Evolutionary conservation across 805 yeast species (phyloP), one percentile per base, ranked within the genome.

Genomic region (Wickerhamomyces rabaulensis): DNA sequence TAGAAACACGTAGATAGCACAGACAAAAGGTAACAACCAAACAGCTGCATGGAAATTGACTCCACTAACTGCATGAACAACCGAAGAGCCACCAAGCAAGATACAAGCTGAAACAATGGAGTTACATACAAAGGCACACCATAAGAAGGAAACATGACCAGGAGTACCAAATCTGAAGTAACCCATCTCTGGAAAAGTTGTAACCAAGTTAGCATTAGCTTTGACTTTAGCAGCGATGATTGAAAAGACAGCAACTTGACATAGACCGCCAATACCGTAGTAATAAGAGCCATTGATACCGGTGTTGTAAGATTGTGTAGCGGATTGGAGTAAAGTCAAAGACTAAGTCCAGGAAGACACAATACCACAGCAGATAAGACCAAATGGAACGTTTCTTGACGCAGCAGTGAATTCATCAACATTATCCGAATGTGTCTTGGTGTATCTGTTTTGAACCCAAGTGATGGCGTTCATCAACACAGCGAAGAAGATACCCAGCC

Each of bases 401-500:
- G 78, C 76, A 4, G 76, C 70, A 4, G 73, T 63, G 51, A 73
- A 72, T 56, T 67, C 70, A 45, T 74, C 78, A 9, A 61, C 61
- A 19, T 53, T 52, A 22, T 56, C 51, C 6, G 63, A 54, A 31
- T 61, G 63, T 17, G 53, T 54, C 13, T 43, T 52, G 5, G 74
- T 66, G 54, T 60, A 70, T 36, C 52, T 61, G 40, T 64, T 64
- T 31, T 70, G 66, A 6, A 67, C 47, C 46, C 58, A 59, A 3
- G 78, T 68, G 48, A 73, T 63, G 23, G 49, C 41, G 31, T 66
- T 60, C 76, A 74, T 74, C 27, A 73, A 48, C 9, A 67, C 51
- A 5, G 78, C 76, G 53, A 74, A 74, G 42, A 69, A 70, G 17
- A 69, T 65, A 25, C 76, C 94, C 7, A 86, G 71, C 16, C 92